Percentiles rank a stretch among this genome's conserved stretches.
phyloP scores from a whole-genome alignment of 1,284 basidiomycete species.

The Boletus mariae region DNA sequence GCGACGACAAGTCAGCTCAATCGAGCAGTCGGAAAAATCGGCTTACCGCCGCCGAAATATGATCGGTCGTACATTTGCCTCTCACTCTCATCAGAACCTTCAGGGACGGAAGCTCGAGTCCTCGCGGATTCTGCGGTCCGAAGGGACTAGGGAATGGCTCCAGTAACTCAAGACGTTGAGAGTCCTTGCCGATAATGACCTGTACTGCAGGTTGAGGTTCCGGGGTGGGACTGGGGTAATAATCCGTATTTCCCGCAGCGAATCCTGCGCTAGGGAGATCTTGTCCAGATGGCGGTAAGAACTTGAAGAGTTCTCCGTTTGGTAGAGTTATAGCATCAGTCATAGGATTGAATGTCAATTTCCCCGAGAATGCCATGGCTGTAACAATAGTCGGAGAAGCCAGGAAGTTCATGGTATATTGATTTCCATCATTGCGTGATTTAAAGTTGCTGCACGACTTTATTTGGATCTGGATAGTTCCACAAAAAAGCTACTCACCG shows the following conservation, averaged over 20 bases:
- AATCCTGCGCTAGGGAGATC: constrained; percentile 87
- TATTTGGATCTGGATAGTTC: background rate
- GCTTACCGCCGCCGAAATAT: constrained; percentile 88
- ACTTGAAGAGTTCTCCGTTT: constrained; percentile 80
- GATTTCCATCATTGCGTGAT: constrained; percentile 96
- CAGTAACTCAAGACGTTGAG: constrained; percentile 84
- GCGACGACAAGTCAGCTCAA: constrained; percentile 6
- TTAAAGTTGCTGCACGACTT: constrained; percentile 74
- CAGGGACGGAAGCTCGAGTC: constrained; percentile 76
- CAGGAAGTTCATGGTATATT: constrained; percentile 96
- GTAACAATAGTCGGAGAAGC: constrained; percentile 97
- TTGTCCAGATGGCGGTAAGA: constrained; percentile 80
- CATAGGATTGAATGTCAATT: constrained; percentile 92
- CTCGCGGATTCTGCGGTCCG: constrained; percentile 45
- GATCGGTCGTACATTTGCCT: constrained; percentile 99
- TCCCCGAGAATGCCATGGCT: constrained; percentile 95
- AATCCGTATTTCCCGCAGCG: constrained; percentile 72
- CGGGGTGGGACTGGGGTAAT: constrained; percentile 79
- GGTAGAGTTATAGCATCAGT: constrained; percentile 78
- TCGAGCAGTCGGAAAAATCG: background rate
- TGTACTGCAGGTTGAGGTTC: constrained; percentile 74
- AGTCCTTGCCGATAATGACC: constrained; percentile 77
- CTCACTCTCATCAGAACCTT: constrained; percentile 88
- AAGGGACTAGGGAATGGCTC: constrained; percentile 87
- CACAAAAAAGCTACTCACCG: constrained; percentile 41